Conservation (phyloP, 768 basidiomycete species). For the Lyophyllum semitale region DNA sequence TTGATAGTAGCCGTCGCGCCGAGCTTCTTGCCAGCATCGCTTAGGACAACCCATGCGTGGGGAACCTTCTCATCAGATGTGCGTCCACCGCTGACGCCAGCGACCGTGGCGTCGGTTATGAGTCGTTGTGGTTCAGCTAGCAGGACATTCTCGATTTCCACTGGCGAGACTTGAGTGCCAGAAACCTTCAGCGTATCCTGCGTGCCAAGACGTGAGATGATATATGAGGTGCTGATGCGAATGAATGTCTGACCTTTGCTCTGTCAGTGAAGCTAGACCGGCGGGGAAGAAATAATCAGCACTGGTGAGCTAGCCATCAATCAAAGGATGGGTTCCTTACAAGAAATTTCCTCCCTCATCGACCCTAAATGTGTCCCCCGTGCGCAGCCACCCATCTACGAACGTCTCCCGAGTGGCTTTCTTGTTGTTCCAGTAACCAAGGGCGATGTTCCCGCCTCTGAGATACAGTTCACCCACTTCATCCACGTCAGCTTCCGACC, state of each 20-base stretch:
- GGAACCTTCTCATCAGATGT: slow-evolving; percentile 75
- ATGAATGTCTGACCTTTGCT: slow-evolving; percentile 54
- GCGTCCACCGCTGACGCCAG: slow-evolving; percentile 72
- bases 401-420: slow-evolving; percentile 70
- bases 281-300: not conserved
- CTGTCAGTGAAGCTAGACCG: slow-evolving; percentile 67
- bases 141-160: slow-evolving; percentile 72
- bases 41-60: slow-evolving; percentile 78
- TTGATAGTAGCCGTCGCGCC: slow-evolving; percentile 43
- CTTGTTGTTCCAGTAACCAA: slow-evolving; percentile 76
- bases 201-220: not conserved
- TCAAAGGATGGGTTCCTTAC: slow-evolving; percentile 37
- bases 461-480: slow-evolving; percentile 70
- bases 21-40: slow-evolving; percentile 48
- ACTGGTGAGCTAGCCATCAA: not conserved
- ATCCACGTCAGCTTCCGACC: slow-evolving; percentile 46
- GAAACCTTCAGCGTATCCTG: slow-evolving; percentile 83
- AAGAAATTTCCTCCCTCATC: slow-evolving; percentile 65
- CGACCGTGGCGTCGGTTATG: slow-evolving; percentile 68
- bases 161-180: slow-evolving; percentile 78
- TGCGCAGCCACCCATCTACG: slow-evolving; percentile 70
- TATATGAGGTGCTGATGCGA: not conserved
- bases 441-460: slow-evolving; percentile 51
- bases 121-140: slow-evolving; percentile 61
- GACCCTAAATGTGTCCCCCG: slow-evolving; percentile 70